Conservation (phyloP, 116 monocot genomes). For the Thalassia testudinum region DNA sequence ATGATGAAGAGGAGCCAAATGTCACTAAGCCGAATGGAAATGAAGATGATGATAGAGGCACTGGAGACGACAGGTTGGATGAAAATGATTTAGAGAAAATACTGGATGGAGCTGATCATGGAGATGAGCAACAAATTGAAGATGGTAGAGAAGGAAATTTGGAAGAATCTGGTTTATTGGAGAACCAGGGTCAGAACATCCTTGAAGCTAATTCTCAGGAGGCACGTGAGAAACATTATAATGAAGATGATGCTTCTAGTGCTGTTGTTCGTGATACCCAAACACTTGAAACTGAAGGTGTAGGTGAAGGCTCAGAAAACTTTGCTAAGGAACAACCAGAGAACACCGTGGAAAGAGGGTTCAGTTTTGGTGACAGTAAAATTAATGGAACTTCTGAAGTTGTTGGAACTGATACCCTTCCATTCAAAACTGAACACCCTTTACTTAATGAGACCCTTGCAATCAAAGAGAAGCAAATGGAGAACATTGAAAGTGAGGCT, state of each 20-base stretch:
- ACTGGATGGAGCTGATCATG: slow-evolving; percentile 17
- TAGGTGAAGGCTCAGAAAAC: not conserved
- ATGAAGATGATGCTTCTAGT: slow-evolving; percentile 48
- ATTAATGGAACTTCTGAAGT: no score
- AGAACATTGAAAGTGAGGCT: not conserved
- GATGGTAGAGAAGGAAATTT: slow-evolving; percentile 17
- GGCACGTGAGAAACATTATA: slow-evolving; percentile 58
- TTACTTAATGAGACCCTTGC: no score
- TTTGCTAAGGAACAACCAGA: not conserved
- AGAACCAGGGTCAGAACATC: slow-evolving; percentile 21
- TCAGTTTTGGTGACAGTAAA: no score
- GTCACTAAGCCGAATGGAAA: not conserved
- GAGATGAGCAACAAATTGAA: slow-evolving; percentile 15
- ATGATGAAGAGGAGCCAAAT: slow-evolving; percentile 17
- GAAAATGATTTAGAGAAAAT: slow-evolving; percentile 18
- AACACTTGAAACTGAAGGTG: not conserved
- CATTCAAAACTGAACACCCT: no score
- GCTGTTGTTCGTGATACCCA: slow-evolving; percentile 13
- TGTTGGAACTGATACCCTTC: no score
- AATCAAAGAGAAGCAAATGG: not conserved
- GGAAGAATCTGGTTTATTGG: slow-evolving; percentile 9
- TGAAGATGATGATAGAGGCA: slow-evolving; percentile 16
- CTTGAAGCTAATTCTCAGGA: slow-evolving; percentile 28
- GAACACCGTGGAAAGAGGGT: not conserved
- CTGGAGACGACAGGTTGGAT: slow-evolving; percentile 26